phyloP scores from a whole-genome alignment of 352 stramenopile genomes.

The Albugo laibachii region DNA sequence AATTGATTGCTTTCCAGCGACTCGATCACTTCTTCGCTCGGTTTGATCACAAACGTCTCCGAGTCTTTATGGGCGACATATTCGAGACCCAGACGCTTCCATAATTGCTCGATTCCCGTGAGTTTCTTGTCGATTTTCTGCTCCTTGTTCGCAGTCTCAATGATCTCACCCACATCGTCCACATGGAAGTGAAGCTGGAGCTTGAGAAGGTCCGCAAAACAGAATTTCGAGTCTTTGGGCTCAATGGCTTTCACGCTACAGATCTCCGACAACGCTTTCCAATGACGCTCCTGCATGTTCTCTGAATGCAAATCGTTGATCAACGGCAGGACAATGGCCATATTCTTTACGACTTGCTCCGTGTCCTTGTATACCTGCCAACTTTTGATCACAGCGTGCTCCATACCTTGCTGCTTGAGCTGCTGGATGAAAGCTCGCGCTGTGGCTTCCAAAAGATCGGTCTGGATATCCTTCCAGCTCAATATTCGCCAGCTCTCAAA shows the following conservation, averaged over 20 bases:
- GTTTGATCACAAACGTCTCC: conserved; percentile 69
- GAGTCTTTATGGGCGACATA: conserved; percentile 79
- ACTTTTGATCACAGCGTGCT: conserved; percentile 70
- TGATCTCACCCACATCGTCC: conserved; percentile 71
- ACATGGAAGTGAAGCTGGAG: conserved; percentile 65
- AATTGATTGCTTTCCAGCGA: conserved; percentile 74
- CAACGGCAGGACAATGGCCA: conserved; percentile 64
- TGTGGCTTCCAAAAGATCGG: conserved; percentile 54
- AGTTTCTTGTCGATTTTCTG: conserved; percentile 83
- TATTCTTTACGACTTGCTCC: conserved; percentile 76
- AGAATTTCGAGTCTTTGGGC: conserved; percentile 66
- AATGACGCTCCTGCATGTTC: conserved; percentile 88
- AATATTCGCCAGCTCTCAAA: conserved; percentile 77
- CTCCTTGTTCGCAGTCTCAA: conserved; percentile 77
- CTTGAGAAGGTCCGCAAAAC: conserved; percentile 65
- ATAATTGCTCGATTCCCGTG: conserved; percentile 75
- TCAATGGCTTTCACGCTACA: conserved; percentile 79
- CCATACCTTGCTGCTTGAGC: conserved; percentile 57
- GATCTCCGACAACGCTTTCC: conserved; percentile 71
- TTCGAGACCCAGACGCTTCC: conserved; percentile 60
- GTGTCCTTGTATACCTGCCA: conserved; percentile 81
- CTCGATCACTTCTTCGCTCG: conserved; percentile 71
- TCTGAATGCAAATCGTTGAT: conserved; percentile 92
- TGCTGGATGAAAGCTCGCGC: conserved; percentile 72
- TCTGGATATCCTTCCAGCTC: conserved; percentile 68